These are phyloP conservation scores for Aspergillus fumigatus DNA, from an alignment of 2,329 filamentous ascomycete genomes.

Conservation along the genomic window DNA sequence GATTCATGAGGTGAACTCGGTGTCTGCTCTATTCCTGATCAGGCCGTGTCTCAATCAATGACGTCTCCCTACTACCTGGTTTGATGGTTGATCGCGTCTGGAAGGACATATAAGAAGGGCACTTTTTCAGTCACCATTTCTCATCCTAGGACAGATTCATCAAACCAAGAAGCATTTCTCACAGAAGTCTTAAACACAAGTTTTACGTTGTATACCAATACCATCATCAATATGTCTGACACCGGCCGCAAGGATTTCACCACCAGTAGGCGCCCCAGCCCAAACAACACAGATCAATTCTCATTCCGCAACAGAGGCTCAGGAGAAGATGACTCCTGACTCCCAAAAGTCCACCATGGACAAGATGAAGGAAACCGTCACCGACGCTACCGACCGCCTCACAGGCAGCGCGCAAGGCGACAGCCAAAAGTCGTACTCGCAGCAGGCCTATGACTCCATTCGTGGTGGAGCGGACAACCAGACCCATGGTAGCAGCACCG, in stretches of 20 bases:
- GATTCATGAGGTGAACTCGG: not conserved
- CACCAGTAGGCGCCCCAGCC: conserved; percentile 38
- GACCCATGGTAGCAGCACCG: conserved; percentile 36
- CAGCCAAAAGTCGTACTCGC: conserved; percentile 50
- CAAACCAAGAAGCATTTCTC: not conserved
- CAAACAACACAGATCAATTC: conserved; percentile 19
- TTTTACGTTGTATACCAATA: no score
- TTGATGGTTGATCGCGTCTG: not conserved
- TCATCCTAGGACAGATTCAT: not conserved
- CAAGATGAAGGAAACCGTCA: conserved; percentile 54
- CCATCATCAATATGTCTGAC: conserved; percentile 53
- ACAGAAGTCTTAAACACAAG: not conserved
- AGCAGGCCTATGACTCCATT: conserved; percentile 45
- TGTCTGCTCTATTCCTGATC: not conserved
- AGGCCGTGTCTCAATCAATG: not conserved
- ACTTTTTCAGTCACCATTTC: not conserved
- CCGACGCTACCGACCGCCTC: conserved; percentile 53
- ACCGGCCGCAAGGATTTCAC: conserved; percentile 57
- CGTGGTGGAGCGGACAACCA: conserved; percentile 39
- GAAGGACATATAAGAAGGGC: not conserved
- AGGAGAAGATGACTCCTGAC: conserved; percentile 56
- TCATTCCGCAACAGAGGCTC: conserved; percentile 39
- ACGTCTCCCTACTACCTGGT: not conserved
- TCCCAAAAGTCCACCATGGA: conserved; percentile 57
- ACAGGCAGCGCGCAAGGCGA: conserved; percentile 50